These are phyloP conservation scores for Mycosphaerella arachidis DNA, from an alignment of 2,329 filamentous ascomycete genomes.

Conservation along the genomic window DNA sequence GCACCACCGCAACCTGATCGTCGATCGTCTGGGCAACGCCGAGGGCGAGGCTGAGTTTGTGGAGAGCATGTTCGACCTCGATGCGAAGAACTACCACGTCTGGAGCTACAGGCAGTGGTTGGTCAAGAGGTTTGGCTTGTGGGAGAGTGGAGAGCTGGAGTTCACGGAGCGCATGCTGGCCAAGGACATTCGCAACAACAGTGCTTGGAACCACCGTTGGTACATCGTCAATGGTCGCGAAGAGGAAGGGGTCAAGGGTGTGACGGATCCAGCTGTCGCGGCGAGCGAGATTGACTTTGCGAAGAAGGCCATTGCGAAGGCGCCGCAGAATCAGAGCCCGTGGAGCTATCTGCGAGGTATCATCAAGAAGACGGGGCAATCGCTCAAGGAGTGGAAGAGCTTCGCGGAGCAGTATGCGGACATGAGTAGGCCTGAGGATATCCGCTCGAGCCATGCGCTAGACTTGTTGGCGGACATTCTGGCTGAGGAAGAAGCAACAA, in stretches of 20 bases:
- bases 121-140: conserved; percentile 60
- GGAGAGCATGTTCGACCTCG: conserved; percentile 71
- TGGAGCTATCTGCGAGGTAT: conserved; percentile 90
- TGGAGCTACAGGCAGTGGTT: conserved; percentile 89
- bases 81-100: conserved; percentile 97
- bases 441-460: conserved; percentile 59
- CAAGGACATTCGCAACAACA: conserved; percentile 88
- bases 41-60: conserved; percentile 67
- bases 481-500: conserved; percentile 47
- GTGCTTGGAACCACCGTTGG: conserved; percentile 95
- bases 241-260: conserved; percentile 33
- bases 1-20: conserved; percentile 59
- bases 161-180: conserved; percentile 69
- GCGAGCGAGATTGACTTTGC: conserved; percentile 68
- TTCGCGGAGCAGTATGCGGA: conserved; percentile 54
- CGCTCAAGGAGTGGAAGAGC: conserved; percentile 46
- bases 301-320: conserved; percentile 66
- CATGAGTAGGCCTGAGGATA: conserved; percentile 44
- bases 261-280: conserved; percentile 52
- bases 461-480: conserved; percentile 70
- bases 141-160: conserved; percentile 55
- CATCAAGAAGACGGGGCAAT: conserved; percentile 59
- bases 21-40: conserved; percentile 45
- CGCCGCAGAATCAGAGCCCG: conserved; percentile 88
- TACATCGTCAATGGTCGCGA: conserved; percentile 74